phyloP scores from a whole-genome alignment of 495 filamentous ascomycete genomes.

The Tuber magnatum region DNA sequence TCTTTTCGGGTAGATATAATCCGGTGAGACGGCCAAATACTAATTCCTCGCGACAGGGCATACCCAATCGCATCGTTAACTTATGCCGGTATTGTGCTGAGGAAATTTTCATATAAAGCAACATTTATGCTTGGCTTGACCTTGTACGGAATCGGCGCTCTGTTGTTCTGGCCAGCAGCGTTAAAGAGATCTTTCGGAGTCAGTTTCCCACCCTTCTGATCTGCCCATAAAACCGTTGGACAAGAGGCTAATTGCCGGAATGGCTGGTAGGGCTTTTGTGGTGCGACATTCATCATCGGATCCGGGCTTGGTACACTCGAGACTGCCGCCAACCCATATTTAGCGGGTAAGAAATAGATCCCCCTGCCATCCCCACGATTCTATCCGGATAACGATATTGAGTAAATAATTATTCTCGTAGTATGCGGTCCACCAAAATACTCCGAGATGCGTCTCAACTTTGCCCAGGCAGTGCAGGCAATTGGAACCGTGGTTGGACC shows the following conservation, averaged over 20 bases:
- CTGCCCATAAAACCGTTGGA: not conserved
- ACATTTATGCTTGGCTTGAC: slow-evolving; percentile 51
- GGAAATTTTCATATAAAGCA: slow-evolving; percentile 50
- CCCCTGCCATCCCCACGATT: not conserved
- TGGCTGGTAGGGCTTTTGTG: slow-evolving; percentile 48
- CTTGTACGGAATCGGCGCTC: slow-evolving; percentile 51
- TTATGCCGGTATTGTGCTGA: slow-evolving; percentile 45
- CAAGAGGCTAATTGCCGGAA: not conserved
- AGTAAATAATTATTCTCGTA: not conserved
- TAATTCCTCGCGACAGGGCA: slow-evolving; percentile 17
- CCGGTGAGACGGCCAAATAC: not conserved
- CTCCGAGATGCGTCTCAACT: slow-evolving; percentile 62
- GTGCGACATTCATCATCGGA: slow-evolving; percentile 55
- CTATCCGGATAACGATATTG: not conserved
- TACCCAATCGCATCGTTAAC: slow-evolving; percentile 39
- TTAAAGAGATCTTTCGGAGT: slow-evolving; percentile 51
- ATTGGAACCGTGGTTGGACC: slow-evolving; percentile 61
- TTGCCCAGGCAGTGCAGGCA: slow-evolving; percentile 62
- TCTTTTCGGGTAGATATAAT: not conserved
- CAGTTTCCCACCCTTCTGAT: not conserved
- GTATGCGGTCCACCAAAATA: slow-evolving; percentile 60
- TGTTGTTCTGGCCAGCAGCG: slow-evolving; percentile 53
- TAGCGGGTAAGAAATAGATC: slow-evolving; percentile 43
- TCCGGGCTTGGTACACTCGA: slow-evolving; percentile 51
- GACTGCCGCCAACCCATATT: slow-evolving; percentile 54